A percentile compares a stretch with the other conserved stretches of the same genome.
Conservation (phyloP, 73 alveolate species). For the Blepharisma japonicum region DNA sequence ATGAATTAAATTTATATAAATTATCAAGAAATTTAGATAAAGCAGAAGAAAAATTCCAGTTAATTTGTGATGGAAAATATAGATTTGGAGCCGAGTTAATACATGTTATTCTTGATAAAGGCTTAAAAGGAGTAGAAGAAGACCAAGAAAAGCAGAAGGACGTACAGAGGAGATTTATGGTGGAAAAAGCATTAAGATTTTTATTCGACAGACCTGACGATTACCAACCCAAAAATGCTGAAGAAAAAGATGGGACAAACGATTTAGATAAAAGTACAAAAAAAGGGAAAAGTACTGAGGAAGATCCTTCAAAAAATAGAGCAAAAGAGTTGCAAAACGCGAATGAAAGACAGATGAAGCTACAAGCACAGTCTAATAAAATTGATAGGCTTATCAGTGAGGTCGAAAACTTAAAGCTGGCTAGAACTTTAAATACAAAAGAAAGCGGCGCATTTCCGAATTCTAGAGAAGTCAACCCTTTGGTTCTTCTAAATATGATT, state of each 20-base stretch:
- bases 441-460: slow-evolving; percentile 26
- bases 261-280: neutral
- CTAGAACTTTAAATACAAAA: neutral
- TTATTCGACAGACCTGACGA: neutral
- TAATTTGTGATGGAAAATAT: too few species aligned
- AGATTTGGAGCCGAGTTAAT: too few species aligned
- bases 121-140: too few species aligned
- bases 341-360: neutral
- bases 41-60: too few species aligned
- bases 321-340: neutral
- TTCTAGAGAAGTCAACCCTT: neutral
- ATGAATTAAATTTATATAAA: neutral
- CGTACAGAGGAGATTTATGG: neutral
- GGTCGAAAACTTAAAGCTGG: neutral
- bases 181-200: neutral
- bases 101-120: too few species aligned
- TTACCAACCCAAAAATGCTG: neutral
- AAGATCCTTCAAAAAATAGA: neutral
- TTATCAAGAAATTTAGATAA: too few species aligned
- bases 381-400: neutral
- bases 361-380: neutral
- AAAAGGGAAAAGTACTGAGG: neutral
- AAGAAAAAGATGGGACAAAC: neutral
- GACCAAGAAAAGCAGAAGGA: too few species aligned
- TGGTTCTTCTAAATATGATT: neutral